Conservation (phyloP, 306 rosid genomes). For the Ormosia emarginata region DNA sequence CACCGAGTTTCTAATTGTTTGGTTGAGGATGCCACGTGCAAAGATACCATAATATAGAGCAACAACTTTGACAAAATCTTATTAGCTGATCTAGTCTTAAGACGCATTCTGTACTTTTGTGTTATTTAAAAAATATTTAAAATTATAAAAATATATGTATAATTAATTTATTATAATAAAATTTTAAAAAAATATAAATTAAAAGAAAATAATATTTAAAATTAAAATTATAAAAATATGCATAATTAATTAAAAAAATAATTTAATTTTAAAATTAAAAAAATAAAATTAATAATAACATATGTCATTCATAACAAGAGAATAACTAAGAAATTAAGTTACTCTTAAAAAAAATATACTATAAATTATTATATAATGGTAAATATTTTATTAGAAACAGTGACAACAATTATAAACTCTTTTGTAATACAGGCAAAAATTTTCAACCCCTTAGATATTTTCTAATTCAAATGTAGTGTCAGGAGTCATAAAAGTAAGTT, state of each 20-base stretch:
- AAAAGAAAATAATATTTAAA: no score
- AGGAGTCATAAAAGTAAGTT: background rate
- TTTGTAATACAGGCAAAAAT: background rate
- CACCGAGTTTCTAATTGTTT: background rate
- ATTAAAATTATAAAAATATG: no score
- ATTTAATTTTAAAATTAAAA: no score
- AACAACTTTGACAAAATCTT: constrained; percentile 11
- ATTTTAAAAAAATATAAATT: no score
- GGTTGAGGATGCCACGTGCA: constrained; percentile 33
- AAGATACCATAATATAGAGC: constrained; percentile 5
- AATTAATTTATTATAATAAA: no score
- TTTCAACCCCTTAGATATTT: background rate
- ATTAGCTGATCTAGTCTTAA: background rate
- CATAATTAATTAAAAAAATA: no score
- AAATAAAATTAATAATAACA: no score
- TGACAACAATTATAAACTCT: background rate
- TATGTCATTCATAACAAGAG: no score
- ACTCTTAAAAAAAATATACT: no score
- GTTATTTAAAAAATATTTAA: background rate
- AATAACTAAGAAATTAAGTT: no score
- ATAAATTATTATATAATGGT: no score
- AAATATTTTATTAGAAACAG: background rate
- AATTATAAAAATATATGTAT: no score
- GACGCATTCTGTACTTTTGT: background rate
- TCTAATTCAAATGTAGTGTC: background rate